Base-by-base conservation (phyloP, 2,329 filamentous ascomycete genomes). In the Calycina herbarum region DNA sequence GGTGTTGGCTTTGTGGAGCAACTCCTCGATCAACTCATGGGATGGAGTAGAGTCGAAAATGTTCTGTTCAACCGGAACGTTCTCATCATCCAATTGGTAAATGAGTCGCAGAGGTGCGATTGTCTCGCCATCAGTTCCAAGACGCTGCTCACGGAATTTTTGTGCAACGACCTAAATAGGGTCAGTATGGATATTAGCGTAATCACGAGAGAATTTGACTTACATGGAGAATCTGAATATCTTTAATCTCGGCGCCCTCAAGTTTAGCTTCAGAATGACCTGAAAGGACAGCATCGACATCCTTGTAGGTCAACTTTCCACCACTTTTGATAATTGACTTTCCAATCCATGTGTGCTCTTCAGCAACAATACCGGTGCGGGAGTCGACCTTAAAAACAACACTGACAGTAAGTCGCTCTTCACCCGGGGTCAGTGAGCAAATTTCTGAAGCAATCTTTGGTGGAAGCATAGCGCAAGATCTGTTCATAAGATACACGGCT, bases 61-160 rank as follows among this genome's bases (percentile, higher is more conserved):
- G 80, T 98, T 99, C 77, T 93, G 88, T 80, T 97, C 93, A 51
- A 98, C 94, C 2, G 94, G 95, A 62, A 97, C 93, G 78, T 98
- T 98, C 83, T 99, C 95, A 73, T 99, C 95, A 72, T 99, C 95
- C 51, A 98, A 85, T 79, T 97, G 94, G 79, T 97, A 93, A 68
- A 98, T 83, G 58, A 99, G 85, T 65, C 95, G 91, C 62, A 99
- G 86, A 51, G 94, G 89, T 40, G 94, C 91, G 73, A 97, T 91
- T 13, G 91, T 88, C 69, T 91, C 87, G 56, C 88, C 88, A 42
- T 91, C 90, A 62, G 93, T 89, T 64, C 91, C 92, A 66, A 97
- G 90, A 66, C 95, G 91, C 60, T 87, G 84, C 79, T 97, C 92
- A 56, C 93, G 90, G 84, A 98, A 96, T 78, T 95, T 97, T 75